Conservation (phyloP, 352 stramenopile species). For the Lagenidium giganteum region DNA sequence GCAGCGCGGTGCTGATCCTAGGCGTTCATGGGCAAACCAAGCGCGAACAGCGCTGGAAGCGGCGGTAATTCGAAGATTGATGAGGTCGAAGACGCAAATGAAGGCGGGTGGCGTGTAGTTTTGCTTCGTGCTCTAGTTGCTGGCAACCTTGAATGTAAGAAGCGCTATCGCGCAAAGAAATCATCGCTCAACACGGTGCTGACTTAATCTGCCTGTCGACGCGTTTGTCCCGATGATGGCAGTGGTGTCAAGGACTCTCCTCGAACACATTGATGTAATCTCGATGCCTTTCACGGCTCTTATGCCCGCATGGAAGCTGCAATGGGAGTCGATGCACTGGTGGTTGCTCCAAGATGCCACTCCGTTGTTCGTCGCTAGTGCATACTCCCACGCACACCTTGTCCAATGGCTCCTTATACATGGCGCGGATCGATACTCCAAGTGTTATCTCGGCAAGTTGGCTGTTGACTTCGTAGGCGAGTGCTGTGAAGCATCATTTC, state of each 20-base stretch:
- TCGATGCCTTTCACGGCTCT: slow-evolving; percentile 44
- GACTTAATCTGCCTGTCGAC: no score
- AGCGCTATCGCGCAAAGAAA: background rate
- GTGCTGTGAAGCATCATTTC: slow-evolving; percentile 30
- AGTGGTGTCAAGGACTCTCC: slow-evolving; percentile 30
- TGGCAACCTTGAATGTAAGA: slow-evolving; percentile 18
- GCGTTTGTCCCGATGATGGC: background rate
- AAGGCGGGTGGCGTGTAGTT: slow-evolving; percentile 21
- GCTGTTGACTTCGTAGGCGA: slow-evolving; percentile 49
- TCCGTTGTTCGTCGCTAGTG: slow-evolving; percentile 56
- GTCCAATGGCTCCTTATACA: slow-evolving; percentile 52
- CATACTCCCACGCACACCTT: slow-evolving; percentile 44
- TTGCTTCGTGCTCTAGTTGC: slow-evolving; percentile 18
- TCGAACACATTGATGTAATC: slow-evolving; percentile 42
- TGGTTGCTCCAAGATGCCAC: slow-evolving; percentile 67
- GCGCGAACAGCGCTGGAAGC: no score
- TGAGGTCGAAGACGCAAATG: slow-evolving; percentile 2
- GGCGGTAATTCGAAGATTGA: no score
- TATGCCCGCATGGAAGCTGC: slow-evolving; percentile 51
- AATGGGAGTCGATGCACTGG: slow-evolving; percentile 71
- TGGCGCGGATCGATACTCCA: slow-evolving; percentile 40
- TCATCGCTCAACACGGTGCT: background rate
- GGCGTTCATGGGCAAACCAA: no score
- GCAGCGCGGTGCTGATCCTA: no score
- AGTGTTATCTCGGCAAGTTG: slow-evolving; percentile 50